phyloP scores from a whole-genome alignment of 495 filamentous ascomycete genomes.

The Aspergillus sclerotioniger region DNA sequence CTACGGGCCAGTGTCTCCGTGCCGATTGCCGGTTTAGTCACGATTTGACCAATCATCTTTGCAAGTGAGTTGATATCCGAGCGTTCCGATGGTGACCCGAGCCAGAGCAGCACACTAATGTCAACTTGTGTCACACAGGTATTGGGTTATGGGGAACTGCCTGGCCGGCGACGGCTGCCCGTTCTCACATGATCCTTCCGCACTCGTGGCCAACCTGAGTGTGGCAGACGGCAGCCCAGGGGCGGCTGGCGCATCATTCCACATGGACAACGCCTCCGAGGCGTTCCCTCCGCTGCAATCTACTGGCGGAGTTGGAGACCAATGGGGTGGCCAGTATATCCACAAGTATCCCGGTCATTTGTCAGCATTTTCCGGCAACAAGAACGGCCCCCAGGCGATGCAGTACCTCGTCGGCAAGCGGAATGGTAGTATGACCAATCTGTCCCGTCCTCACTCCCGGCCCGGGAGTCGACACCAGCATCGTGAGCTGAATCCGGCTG shows the following conservation, averaged over 20 bases:
- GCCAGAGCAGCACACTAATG: conserved; percentile 12
- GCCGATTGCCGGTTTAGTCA: conserved; percentile 98
- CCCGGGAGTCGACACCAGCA: conserved; percentile 83
- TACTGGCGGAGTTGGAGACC: conserved; percentile 42
- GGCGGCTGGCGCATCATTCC: conserved; percentile 54
- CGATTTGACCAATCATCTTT: conserved; percentile 90
- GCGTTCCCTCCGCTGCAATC: conserved; percentile 81
- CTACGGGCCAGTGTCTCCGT: conserved; percentile 85
- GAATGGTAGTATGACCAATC: conserved; percentile 46
- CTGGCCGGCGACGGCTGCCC: conserved; percentile 92
- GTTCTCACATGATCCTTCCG: conserved; percentile 94
- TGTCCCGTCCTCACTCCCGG: conserved; percentile 70
- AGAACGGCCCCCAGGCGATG: conserved; percentile 27
- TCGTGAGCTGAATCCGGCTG: conserved; percentile 60
- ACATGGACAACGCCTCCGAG: conserved; percentile 71
- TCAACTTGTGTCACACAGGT: conserved; percentile 52
- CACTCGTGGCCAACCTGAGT: conserved; percentile 66
- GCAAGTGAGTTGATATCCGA: conserved; percentile 72
- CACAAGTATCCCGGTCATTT: conserved; percentile 40
- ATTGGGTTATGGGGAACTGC: conserved; percentile 96
- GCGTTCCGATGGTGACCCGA: background rate
- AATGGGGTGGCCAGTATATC: conserved; percentile 54
- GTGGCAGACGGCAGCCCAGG: conserved; percentile 55
- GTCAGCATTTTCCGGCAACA: conserved; percentile 27
- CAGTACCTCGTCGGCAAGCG: conserved; percentile 44